phyloP scores from a whole-genome alignment of 2,329 filamentous ascomycete genomes.

The Nemania bipapillata region DNA sequence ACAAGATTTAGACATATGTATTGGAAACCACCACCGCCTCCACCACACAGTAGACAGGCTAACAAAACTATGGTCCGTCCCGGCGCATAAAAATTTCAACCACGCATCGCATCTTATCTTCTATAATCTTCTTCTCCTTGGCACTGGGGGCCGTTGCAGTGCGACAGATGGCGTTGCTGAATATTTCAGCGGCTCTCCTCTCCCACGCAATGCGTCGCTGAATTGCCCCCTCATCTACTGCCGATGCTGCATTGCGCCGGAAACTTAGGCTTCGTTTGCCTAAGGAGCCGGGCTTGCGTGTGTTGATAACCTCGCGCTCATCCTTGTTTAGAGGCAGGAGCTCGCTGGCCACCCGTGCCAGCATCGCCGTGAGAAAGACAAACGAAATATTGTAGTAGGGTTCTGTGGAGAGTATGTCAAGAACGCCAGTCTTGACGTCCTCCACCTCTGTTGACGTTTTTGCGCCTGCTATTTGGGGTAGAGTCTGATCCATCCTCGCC shows the following conservation, averaged over 20 bases:
- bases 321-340: constrained; percentile 57
- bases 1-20: neutral
- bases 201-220: constrained; percentile 69
- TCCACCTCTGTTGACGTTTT: constrained; percentile 48
- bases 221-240: constrained; percentile 58
- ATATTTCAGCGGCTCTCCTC: constrained; percentile 71
- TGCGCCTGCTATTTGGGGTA: constrained; percentile 55
- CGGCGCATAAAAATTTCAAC: constrained; percentile 75
- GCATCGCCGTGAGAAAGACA: constrained; percentile 83
- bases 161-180: constrained; percentile 72
- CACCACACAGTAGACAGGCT: neutral
- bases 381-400: constrained; percentile 89
- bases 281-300: constrained; percentile 43
- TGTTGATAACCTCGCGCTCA: constrained; percentile 52
- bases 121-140: constrained; percentile 67
- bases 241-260: constrained; percentile 49
- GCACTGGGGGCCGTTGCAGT: constrained; percentile 52
- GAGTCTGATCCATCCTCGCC: constrained; percentile 71
- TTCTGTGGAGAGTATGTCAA: constrained; percentile 77
- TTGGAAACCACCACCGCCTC: neutral
- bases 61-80: constrained; percentile 31
- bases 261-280: constrained; percentile 62
- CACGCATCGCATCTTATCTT: constrained; percentile 73
- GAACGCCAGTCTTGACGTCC: constrained; percentile 64
- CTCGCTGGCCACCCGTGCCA: constrained; percentile 66